Evolutionary conservation across 1,284 basidiomycete species (phyloP).

Genomic region (Hypsizygus ulmarius): DNA sequence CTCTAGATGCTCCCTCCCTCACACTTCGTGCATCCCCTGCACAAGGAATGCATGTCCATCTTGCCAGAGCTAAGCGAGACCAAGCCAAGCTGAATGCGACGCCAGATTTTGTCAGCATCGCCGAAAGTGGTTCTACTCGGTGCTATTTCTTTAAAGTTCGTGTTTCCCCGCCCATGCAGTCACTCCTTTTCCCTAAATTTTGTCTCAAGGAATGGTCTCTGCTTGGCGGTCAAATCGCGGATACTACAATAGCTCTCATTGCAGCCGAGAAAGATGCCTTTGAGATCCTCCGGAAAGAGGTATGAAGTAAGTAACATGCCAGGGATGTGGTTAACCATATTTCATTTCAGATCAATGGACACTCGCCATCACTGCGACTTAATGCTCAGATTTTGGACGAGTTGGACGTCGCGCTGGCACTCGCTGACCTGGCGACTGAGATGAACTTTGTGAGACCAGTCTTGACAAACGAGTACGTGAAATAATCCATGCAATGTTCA

Average conservation of each 20-base stretch:
- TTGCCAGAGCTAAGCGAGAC: slow-evolving; percentile 62
- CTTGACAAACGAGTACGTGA: slow-evolving; percentile 66
- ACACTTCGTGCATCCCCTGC: slow-evolving; percentile 65
- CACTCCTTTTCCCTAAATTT: neutral
- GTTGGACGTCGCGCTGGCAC: slow-evolving; percentile 81
- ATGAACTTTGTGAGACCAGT: slow-evolving; percentile 74
- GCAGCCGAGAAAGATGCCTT: slow-evolving; percentile 72
- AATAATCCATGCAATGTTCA: neutral
- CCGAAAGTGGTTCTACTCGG: slow-evolving; percentile 64
- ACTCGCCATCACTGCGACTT: slow-evolving; percentile 55
- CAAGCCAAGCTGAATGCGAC: slow-evolving; percentile 45
- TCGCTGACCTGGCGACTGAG: slow-evolving; percentile 82
- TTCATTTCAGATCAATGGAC: slow-evolving; percentile 62
- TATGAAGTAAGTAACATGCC: slow-evolving; percentile 27
- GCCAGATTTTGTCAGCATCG: slow-evolving; percentile 52
- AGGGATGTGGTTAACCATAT: too few species aligned
- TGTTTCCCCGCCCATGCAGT: slow-evolving; percentile 12
- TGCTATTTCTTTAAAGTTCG: slow-evolving; percentile 68
- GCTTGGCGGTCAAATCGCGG: slow-evolving; percentile 64
- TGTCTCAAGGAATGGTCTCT: slow-evolving; percentile 67
- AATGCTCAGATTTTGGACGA: slow-evolving; percentile 88
- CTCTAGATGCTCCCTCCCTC: slow-evolving; percentile 64
- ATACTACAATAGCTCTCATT: slow-evolving; percentile 52
- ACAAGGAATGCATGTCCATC: slow-evolving; percentile 74
- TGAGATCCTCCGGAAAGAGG: slow-evolving; percentile 64